A percentile compares a stretch with the other conserved stretches of the same genome.
These are phyloP conservation scores for Aurantiochytrium sp. DNA, from an alignment of 108 stramenopile genomes.

Conservation along the genomic window DNA sequence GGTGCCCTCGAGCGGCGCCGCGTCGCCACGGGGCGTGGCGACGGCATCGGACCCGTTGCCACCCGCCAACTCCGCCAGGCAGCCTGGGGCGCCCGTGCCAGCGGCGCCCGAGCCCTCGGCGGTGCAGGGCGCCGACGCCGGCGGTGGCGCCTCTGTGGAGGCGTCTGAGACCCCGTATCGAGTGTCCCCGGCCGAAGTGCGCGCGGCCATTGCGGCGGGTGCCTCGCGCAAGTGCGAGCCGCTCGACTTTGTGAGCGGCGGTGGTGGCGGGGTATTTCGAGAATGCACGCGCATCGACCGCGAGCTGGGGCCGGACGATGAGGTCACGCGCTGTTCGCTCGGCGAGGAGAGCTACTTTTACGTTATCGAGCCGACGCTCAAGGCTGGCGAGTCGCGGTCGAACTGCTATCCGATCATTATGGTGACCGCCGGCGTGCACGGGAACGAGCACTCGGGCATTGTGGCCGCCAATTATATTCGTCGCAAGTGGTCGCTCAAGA, in stretches of 20 bases:
- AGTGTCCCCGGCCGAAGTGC: not conserved
- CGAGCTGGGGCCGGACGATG: not conserved
- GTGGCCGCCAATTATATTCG: not conserved
- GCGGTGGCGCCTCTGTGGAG: no score
- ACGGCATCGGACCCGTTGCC: no score
- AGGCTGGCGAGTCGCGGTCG: not conserved
- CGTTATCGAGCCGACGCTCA: not conserved
- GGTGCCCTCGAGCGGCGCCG: no score
- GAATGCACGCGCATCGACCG: not conserved
- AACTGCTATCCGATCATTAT: not conserved
- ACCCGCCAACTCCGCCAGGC: no score
- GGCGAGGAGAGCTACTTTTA: not conserved
- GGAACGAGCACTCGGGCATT: constrained; percentile 9
- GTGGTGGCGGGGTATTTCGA: not conserved
- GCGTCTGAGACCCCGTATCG: not conserved
- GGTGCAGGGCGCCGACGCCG: not conserved
- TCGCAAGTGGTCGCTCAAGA: not conserved
- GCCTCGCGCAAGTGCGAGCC: not conserved
- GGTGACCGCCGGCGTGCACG: constrained; percentile 11
- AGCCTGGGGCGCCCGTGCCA: no score
- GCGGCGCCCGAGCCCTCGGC: not conserved
- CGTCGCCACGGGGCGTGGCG: no score
- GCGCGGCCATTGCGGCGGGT: not conserved
- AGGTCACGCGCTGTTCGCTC: not conserved
- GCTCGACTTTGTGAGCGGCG: not conserved